Evolutionary conservation across 768 basidiomycete genomes (phyloP), one percentile per base, ranked within the genome.

Genomic region (Sistotremastrum niveocremeum): DNA sequence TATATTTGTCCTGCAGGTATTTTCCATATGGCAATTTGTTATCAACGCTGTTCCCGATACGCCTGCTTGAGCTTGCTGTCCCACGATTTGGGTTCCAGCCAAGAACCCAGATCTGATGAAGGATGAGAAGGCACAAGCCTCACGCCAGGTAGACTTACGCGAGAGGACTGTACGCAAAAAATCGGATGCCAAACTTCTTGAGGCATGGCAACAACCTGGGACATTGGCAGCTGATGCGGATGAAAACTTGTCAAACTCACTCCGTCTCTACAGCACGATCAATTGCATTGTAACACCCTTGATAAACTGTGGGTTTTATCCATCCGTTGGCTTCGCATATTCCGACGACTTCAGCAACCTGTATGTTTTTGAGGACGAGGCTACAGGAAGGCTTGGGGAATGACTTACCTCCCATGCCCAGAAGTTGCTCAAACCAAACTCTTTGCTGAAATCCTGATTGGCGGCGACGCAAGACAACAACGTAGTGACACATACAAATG

Each of bases 91-190:
- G 20, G 20, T 20, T 20, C 20, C 20, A 20, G 20, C 20, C 20
- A 20, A 20, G 20, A 20, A 20, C 20, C 20, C 20, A 20, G 20
- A 20, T 20, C 20, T 20, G 20, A 20, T 20, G 20, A 20, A 20
- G 20, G 20, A 20, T 20, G 20, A 20, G 20, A 20, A 20, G 20
- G 20, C 20, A 20, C 20, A 20, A 20, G 20, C 20, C 20, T 20
- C 20, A 20, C 20, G 20, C 20, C 36, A 34, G 28, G 46, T 9
- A 40, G 33, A 28, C 36, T 11, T n/a, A 47, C 47, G 49, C 52
- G n/a, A 59, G 55, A 8, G 61, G 61, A 37, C 60, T 60, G 51
- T 53, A 62, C 43, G 47, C 60, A 39, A 59, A 59, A 48, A 64
- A 63, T 8, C 56, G 42, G 45, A 62, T 55, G 38, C 54, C 55